Evolutionary conservation across 2,329 filamentous ascomycete species (phyloP), one percentile per base, ranked within the genome.

Genomic region (Dothideomycetes sp.): DNA sequence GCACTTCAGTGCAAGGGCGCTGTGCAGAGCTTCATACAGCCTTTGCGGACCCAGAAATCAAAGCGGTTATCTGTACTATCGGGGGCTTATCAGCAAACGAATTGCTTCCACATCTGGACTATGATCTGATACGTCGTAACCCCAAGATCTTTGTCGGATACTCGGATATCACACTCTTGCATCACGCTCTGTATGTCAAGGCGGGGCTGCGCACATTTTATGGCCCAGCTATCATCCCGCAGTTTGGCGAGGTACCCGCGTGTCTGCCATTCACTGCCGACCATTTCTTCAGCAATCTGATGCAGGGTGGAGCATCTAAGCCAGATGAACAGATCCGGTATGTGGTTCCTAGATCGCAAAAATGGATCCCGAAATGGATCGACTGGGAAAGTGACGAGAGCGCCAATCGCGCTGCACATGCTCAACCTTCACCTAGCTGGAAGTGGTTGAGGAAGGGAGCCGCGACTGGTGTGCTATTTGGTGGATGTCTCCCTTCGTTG

Each of bases 141-240:
- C 55, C 56, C 2, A 59, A 58, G 43, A 54, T 58, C n/a, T 57
- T 58, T 45, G 37, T 47, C 16, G 55, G 55, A 8, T 56, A 51
- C 36, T 53, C 48, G 2, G 55, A 58, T 36, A 56, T 53, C 37
- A 58, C 54, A 2, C 37, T 53, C 4, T 41, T 58, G 12, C 49
- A 51, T 32, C 45, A 49, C 37, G 53, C 53, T 1, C 38, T 58
- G 17, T 47, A 36, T 19, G 40, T 41, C 4, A 31, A 49, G 32
- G 46, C 32, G 9, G 40, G 40, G 4, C 33, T 58, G 10, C 47
- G 45, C 10, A 53, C 47, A 7, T 59, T 58, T 41, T 57, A 57
- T 37, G 55, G 55, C 3, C 54, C 56, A 1, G 45, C 40, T 14
- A 44, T 47, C 9, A 32, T 58, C 4, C 39, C 51, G 0, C 42